Evolutionary conservation across 441 rosid genomes (phyloP).

Genomic region (Syzygium syzygioides): DNA sequence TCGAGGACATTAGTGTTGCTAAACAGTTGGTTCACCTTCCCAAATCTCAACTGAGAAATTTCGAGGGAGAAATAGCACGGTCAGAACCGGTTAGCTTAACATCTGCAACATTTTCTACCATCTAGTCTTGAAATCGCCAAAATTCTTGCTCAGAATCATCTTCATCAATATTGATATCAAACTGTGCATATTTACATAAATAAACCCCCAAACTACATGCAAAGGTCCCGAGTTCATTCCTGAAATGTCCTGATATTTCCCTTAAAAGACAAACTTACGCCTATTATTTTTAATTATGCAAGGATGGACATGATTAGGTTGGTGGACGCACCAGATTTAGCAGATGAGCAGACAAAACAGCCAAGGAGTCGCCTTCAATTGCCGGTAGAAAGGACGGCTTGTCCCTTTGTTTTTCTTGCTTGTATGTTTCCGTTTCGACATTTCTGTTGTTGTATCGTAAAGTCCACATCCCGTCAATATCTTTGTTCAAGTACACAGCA

Average conservation of each 20-base stretch:
- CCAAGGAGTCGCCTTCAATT: conserved; percentile 29
- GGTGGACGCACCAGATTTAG: conserved; percentile 25
- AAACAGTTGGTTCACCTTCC: conserved; percentile 26
- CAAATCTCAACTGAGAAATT: conserved; percentile 34
- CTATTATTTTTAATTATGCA: neutral
- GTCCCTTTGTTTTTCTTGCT: conserved; percentile 28
- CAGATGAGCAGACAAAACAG: conserved; percentile 28
- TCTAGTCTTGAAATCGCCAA: neutral
- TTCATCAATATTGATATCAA: neutral
- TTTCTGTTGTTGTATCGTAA: conserved; percentile 30
- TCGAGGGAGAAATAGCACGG: neutral
- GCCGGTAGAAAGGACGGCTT: conserved; percentile 42
- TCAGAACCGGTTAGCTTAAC: neutral
- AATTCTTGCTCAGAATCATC: neutral
- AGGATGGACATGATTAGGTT: neutral
- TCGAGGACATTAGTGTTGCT: conserved; percentile 52
- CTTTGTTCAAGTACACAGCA: conserved; percentile 31
- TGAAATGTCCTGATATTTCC: neutral
- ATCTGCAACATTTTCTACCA: neutral
- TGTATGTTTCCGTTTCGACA: conserved; percentile 35
- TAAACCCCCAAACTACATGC: neutral
- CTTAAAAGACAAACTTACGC: neutral
- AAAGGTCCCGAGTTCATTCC: neutral
- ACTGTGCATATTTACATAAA: too few species aligned
- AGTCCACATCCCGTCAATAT: conserved; percentile 22